phyloP scores from a whole-genome alignment of 805 yeast species.

The Grigorovia yakushimaensis region DNA sequence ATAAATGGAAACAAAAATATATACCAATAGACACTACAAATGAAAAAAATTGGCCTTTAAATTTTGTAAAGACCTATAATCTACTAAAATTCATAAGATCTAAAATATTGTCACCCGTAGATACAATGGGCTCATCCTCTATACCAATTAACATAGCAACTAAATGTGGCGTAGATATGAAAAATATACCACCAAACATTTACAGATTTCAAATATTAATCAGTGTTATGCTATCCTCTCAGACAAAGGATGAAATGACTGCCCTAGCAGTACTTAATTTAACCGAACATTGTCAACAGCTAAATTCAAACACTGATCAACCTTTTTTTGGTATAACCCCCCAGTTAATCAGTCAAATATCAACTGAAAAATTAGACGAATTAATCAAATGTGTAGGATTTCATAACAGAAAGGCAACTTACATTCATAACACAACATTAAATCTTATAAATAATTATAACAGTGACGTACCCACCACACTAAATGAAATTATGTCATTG shows the following conservation, averaged over 20 bases:
- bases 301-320: constrained; percentile 27
- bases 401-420: constrained; percentile 69
- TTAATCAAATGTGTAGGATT: constrained; percentile 79
- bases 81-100: constrained; percentile 55
- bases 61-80: background rate
- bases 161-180: constrained; percentile 18
- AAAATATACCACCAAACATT: constrained; percentile 27
- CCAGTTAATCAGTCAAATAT: constrained; percentile 40
- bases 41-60: constrained; percentile 13
- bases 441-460: constrained; percentile 40
- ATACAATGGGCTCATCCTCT: constrained; percentile 74
- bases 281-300: constrained; percentile 38
- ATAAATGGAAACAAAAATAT: constrained; percentile 10
- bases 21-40: background rate
- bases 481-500: constrained; percentile 48
- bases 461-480: constrained; percentile 68
- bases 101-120: constrained; percentile 71
- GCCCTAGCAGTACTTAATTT: constrained; percentile 58
- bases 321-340: constrained; percentile 39
- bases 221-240: constrained; percentile 80
- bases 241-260: constrained; percentile 84
- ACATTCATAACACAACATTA: constrained; percentile 51
- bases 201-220: constrained; percentile 66
- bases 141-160: constrained; percentile 34
- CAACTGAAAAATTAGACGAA: constrained; percentile 49